phyloP scores from a whole-genome alignment of 441 rosid genomes.

The Jatropha podagrica region DNA sequence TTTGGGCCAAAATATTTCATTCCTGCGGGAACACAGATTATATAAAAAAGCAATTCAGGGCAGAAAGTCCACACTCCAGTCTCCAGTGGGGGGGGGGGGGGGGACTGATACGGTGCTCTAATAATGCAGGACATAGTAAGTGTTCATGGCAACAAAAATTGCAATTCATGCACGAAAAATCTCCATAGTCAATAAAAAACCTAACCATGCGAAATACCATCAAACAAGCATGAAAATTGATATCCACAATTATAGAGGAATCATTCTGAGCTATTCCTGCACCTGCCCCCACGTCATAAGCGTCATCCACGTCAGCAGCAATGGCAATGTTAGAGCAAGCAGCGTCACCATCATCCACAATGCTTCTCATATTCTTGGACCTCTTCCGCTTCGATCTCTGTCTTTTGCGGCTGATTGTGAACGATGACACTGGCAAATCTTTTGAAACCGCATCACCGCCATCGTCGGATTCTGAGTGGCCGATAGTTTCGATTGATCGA shows the following conservation, averaged over 20 bases:
- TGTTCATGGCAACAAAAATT: not conserved
- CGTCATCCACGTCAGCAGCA: not conserved
- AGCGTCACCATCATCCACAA: not conserved
- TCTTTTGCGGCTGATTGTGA: slow-evolving; percentile 12
- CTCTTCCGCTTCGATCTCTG: slow-evolving; percentile 9
- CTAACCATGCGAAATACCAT: not conserved
- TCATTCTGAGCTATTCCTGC: not conserved
- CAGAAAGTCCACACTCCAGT: not conserved
- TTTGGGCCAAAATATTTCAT: not conserved
- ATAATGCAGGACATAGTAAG: not conserved
- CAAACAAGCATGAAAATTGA: not conserved
- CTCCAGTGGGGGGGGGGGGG: too few species aligned
- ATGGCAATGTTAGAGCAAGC: not conserved
- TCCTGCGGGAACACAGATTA: not conserved
- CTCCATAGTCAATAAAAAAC: not conserved
- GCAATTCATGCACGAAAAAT: not conserved
- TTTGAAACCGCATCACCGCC: not conserved
- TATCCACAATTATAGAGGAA: slow-evolving; percentile 4
- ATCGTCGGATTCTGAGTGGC: not conserved
- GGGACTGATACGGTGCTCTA: not conserved
- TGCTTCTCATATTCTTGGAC: not conserved
- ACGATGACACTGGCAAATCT: slow-evolving; percentile 5
- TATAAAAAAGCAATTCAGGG: not conserved
- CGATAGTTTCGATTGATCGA: slow-evolving; percentile 8
- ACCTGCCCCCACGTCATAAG: not conserved